Evolutionary conservation across 306 rosid species (phyloP).

Genomic region (Prosopis cineraria): DNA sequence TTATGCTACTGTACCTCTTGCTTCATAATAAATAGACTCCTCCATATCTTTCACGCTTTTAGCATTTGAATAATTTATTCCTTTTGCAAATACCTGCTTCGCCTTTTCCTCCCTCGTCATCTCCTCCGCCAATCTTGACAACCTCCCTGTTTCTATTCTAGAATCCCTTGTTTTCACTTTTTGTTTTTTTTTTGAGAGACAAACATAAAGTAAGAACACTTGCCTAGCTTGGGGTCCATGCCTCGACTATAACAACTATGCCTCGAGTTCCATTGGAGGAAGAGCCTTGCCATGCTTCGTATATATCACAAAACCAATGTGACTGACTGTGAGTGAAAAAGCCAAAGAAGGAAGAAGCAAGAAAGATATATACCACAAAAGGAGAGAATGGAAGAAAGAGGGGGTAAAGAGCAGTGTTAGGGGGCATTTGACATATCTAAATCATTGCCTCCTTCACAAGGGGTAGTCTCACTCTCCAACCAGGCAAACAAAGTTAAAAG

Average conservation of each 20-base stretch:
- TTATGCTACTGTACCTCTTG: no score
- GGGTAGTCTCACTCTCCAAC: no score
- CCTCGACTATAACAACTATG: conserved; percentile 89
- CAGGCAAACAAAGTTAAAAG: no score
- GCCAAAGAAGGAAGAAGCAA: not conserved
- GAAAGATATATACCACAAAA: no score
- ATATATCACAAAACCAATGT: no score
- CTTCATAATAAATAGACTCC: conserved; percentile 74
- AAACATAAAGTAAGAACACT: no score
- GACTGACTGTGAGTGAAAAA: not conserved
- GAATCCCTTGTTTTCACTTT: not conserved
- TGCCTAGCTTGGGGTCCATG: conserved; percentile 81
- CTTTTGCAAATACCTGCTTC: conserved; percentile 74
- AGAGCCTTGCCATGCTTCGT: conserved; percentile 59
- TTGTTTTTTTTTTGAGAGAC: no score
- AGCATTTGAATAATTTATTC: conserved; percentile 85
- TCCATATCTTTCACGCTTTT: conserved; percentile 82
- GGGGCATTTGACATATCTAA: no score
- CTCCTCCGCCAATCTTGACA: conserved; percentile 83
- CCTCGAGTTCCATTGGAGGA: conserved; percentile 59
- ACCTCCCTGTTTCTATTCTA: conserved; percentile 39
- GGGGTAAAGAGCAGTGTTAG: no score
- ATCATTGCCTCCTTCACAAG: no score
- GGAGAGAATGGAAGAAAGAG: no score
- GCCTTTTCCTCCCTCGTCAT: conserved; percentile 85